Evolutionary conservation across 2,329 filamentous ascomycete species (phyloP), one percentile per base, ranked within the genome.

Genomic region (Cryphonectria nitschkei): DNA sequence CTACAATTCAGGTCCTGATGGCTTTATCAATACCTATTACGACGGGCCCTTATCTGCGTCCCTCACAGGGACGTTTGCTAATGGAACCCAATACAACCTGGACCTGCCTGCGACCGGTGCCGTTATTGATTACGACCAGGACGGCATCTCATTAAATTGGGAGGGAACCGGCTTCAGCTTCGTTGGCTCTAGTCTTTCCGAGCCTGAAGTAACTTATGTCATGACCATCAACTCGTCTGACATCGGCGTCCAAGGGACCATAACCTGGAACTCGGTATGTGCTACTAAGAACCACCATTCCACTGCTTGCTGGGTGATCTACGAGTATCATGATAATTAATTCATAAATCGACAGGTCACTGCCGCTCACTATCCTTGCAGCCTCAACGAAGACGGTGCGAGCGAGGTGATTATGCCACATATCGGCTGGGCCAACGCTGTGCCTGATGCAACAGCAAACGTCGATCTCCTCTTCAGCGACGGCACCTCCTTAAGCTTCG

Each of bases 281-380:
- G 41, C 16, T 32, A 60, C 11, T 22, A 54, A 26, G 6, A 5
- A 13, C 9, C 22, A 29, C 19, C 46, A 16, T 32, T 58, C 32
- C 26, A 3, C 54, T 4, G 29, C 54, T 32, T 26, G 54, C 19
- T 43, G 46, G 7, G 37, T 11, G 4, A 3, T 26, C 39, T 52
- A 7, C 39, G 22, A n/a, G 16, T 39, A 22, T 9, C 29, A 50
- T 43, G 50, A 26, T 32, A 50, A 54, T 26, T 37, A 14, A 50
- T 46, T 50, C 13, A 46, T 11, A 6, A 29, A 50, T 13, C 7
- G 6, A 54, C 22, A 70, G 68, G n/a, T 61, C 11, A 66, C 72
- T n/a, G 68, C 70, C 3, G 68, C 70, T 29, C 72, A 72, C 39
- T 73, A 70, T 62, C 68, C 72, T 3, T 72, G 72, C 46, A 68